Conservation (phyloP, 306 rosid genomes). For the Cucurbita pepo region DNA sequence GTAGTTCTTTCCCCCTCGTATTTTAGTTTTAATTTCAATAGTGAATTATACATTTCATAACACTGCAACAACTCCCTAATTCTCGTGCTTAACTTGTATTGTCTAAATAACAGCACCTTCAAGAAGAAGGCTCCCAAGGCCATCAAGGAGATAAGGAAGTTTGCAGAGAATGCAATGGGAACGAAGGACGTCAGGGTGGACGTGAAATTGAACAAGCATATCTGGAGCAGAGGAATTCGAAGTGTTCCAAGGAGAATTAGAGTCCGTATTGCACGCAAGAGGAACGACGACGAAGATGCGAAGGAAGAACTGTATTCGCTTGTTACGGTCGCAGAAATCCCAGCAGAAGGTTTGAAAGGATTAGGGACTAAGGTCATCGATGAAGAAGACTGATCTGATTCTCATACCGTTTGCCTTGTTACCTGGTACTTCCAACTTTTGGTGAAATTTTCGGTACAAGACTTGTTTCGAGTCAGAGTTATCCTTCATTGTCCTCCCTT, state of each 20-base stretch:
- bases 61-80: neutral
- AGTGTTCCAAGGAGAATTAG: slow-evolving; percentile 90
- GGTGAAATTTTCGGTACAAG: slow-evolving; percentile 1
- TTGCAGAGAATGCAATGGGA: slow-evolving; percentile 87
- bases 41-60: neutral
- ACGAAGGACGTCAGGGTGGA: slow-evolving; percentile 84
- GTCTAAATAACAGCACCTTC: slow-evolving; percentile 47
- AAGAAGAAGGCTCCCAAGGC: slow-evolving; percentile 98
- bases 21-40: neutral
- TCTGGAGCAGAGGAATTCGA: slow-evolving; percentile 93
- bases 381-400: slow-evolving; percentile 57
- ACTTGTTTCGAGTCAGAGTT: slow-evolving; percentile 1
- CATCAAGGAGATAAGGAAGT: slow-evolving; percentile 86
- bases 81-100: neutral
- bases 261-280: slow-evolving; percentile 94
- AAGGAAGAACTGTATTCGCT: slow-evolving; percentile 91
- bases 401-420: neutral
- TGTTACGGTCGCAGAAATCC: slow-evolving; percentile 75
- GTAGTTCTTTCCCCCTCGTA: neutral
- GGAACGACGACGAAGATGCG: slow-evolving; percentile 94
- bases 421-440: slow-evolving; percentile 6
- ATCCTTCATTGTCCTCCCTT: slow-evolving; percentile 5
- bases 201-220: slow-evolving; percentile 74
- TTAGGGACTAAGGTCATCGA: slow-evolving; percentile 83
- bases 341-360: slow-evolving; percentile 69